Base-by-base conservation (phyloP, 306 rosid species). In the Alnus rubra region DNA sequence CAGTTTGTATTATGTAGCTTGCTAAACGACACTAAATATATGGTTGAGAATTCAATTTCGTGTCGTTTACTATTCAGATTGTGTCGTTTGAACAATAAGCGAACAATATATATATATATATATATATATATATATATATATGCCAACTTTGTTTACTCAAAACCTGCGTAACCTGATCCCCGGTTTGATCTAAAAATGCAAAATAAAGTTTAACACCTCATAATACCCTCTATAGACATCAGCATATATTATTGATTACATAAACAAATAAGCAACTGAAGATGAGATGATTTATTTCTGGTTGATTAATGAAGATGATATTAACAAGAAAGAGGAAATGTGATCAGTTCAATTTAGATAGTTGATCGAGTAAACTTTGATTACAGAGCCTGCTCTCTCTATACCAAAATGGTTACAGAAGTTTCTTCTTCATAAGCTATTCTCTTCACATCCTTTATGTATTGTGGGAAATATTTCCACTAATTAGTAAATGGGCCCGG, bases 151-250 rank as follows among this genome's bases (percentile, higher is more conserved):
- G 70, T 64, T 64, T 6, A 19, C 14, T 35, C 68, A 64, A 11
- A 37, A 37, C 48, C 51, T 4, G 7, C 72, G 39, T 16, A 42
- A 18, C 45, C 49, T 39, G 14, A 1, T 67, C 50, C 50, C 50
- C 1, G 15, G 28, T 72, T 35, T 28, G 30, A 65, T 71, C 71
- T 60, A 64, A 13, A 80, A 49, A 68, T n/a, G 69, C 49, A 19
- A 33, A 33, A 76, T 67, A 62, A 84, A 56, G 55, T 37, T 69
- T 50, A 59, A 77, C 64, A 58, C 60, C 31, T 76, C 16, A 58
- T 48, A 63, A 37, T 28, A 51, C 54, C 9, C 42, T 72, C 39
- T 16, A 47, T 12, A 0, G 23, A 52, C 31, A 0, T 49, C 42
- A 31, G 44, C 59, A 73, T 15, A 33, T 33, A 33, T 33, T 31